Conservation (phyloP, 768 basidiomycete species). For the Tylopilus intermedius region DNA sequence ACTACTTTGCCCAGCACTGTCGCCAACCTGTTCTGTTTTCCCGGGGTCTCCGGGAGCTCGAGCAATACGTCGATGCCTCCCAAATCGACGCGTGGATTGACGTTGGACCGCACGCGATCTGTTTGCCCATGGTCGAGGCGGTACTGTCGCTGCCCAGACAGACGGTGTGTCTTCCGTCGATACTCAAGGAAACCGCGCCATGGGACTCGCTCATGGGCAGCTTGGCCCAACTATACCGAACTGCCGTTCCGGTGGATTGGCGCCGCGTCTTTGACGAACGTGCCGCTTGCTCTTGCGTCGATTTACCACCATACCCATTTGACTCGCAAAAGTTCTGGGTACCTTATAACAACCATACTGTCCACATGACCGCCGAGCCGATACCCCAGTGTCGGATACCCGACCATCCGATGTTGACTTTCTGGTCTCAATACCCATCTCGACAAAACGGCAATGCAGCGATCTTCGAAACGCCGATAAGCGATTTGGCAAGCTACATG, state of each 20-base stretch:
- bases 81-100: slow-evolving; percentile 54
- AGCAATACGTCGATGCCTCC: slow-evolving; percentile 23
- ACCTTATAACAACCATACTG: slow-evolving; percentile 33
- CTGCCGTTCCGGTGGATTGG: slow-evolving; percentile 46
- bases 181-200: slow-evolving; percentile 41
- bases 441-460: slow-evolving; percentile 33
- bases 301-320: slow-evolving; percentile 64
- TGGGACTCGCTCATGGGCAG: slow-evolving; percentile 43
- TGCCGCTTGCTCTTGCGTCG: slow-evolving; percentile 37
- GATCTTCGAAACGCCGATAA: slow-evolving; percentile 52
- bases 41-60: slow-evolving; percentile 42
- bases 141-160: slow-evolving; percentile 27
- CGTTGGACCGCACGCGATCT: slow-evolving; percentile 58
- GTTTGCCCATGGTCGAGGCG: slow-evolving; percentile 52
- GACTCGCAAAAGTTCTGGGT: slow-evolving; percentile 54
- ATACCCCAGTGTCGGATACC: slow-evolving; percentile 5
- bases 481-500: slow-evolving; percentile 40
- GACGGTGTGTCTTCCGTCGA: slow-evolving; percentile 42
- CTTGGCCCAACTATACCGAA: slow-evolving; percentile 47
- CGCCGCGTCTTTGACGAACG: slow-evolving; percentile 47
- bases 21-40: slow-evolving; percentile 51
- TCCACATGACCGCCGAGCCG: background rate
- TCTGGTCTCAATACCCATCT: slow-evolving; percentile 42
- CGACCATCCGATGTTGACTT: slow-evolving; percentile 35
- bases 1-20: slow-evolving; percentile 59